Percentiles rank a stretch among this genome's conserved stretches.
phyloP scores from a whole-genome alignment of 1,139 yeast species.

The Yamadazyma atmosphaerica region DNA sequence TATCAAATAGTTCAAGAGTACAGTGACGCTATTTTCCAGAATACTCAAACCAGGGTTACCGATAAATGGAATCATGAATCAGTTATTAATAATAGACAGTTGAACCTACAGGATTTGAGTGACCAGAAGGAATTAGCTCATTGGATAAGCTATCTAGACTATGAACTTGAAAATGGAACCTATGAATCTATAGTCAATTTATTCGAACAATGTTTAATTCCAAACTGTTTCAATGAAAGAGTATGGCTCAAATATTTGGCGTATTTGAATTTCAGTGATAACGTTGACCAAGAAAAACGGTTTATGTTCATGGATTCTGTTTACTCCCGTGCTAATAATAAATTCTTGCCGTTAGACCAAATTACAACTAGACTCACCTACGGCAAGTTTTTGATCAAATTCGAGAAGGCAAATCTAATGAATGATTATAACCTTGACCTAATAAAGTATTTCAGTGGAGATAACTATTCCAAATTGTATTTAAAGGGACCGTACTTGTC shows the following conservation, averaged over 20 bases:
- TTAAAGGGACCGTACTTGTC: slow-evolving; percentile 26
- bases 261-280: slow-evolving; percentile 25
- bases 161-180: slow-evolving; percentile 29
- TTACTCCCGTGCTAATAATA: slow-evolving; percentile 44
- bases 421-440: slow-evolving; percentile 31
- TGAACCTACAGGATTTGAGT: slow-evolving; percentile 27
- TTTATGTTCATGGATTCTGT: slow-evolving; percentile 26
- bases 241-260: slow-evolving; percentile 62
- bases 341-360: slow-evolving; percentile 45
- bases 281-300: slow-evolving; percentile 17
- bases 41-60: slow-evolving; percentile 52
- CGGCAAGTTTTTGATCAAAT: slow-evolving; percentile 30
- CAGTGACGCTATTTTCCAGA: slow-evolving; percentile 39
- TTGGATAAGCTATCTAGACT: slow-evolving; percentile 58
- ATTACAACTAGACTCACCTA: slow-evolving; percentile 42
- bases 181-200: slow-evolving; percentile 25
- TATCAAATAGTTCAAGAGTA: slow-evolving; percentile 44
- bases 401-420: slow-evolving; percentile 22
- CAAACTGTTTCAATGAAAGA: slow-evolving; percentile 49
- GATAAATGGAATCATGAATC: slow-evolving; percentile 66
- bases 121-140: slow-evolving; percentile 30
- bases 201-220: slow-evolving; percentile 62
- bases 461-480: slow-evolving; percentile 16
- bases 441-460: slow-evolving; percentile 26
- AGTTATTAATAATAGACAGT: slow-evolving; percentile 42